Percentiles rank a stretch among this genome's conserved stretches.
phyloP scores from a whole-genome alignment of 495 filamentous ascomycete genomes.

The Xeromyces bisporus region DNA sequence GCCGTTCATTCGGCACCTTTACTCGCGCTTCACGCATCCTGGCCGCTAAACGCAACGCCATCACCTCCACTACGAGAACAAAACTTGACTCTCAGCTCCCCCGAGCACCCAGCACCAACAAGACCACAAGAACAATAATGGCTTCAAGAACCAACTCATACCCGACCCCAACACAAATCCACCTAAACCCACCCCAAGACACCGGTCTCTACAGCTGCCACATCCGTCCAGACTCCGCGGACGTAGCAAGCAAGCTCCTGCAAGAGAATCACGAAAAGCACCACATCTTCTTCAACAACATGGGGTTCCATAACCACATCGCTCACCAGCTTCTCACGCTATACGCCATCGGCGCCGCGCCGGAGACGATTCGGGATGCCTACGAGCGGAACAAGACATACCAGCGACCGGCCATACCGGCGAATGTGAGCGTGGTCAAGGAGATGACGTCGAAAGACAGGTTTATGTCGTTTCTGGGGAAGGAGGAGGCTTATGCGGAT shows the following conservation, averaged over 20 bases:
- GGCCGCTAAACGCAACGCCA: too few relatives aligned
- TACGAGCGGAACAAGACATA: conserved; percentile 45
- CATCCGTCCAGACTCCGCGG: conserved; percentile 40
- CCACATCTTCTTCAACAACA: conserved; percentile 61
- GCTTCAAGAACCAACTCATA: not conserved
- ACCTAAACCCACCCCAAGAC: conserved; percentile 35
- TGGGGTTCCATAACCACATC: conserved; percentile 57
- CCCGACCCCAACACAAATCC: conserved; percentile 34
- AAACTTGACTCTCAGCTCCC: too few relatives aligned
- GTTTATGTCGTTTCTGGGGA: conserved; percentile 36
- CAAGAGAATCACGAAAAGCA: conserved; percentile 58
- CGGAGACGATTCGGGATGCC: conserved; percentile 34
- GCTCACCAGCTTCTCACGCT: conserved; percentile 58
- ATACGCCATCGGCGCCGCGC: conserved; percentile 52
- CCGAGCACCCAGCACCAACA: not conserved
- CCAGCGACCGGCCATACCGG: conserved; percentile 33
- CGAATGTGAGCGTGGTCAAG: conserved; percentile 26
- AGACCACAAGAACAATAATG: not conserved
- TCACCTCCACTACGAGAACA: too few relatives aligned
- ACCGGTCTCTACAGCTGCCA: conserved; percentile 38
- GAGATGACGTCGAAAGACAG: conserved; percentile 33
- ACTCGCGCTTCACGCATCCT: too few relatives aligned
- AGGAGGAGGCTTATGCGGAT: conserved; percentile 41
- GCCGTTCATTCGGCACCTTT: too few relatives aligned
- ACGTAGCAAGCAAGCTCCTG: conserved; percentile 43